These are phyloP conservation scores for Eucalyptus curtisii DNA, from an alignment of 345 rosid species.

Conservation along the genomic window DNA sequence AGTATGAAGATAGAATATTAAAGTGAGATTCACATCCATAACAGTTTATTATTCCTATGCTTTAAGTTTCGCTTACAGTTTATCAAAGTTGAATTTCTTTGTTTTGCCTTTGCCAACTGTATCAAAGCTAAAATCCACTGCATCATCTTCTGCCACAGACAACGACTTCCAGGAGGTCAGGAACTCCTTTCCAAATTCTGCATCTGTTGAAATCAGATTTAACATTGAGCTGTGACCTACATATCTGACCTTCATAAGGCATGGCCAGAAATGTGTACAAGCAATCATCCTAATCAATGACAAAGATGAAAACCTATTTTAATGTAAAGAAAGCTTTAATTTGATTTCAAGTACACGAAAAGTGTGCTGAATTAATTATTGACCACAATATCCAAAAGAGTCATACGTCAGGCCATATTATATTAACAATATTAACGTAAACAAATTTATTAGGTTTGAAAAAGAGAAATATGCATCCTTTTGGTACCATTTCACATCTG, in stretches of 20 bases:
- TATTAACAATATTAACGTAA: background rate
- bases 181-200: constrained; percentile 64
- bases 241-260: background rate
- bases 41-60: background rate
- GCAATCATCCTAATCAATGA: background rate
- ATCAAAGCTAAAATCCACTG: constrained; percentile 61
- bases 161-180: constrained; percentile 49
- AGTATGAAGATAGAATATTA: background rate
- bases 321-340: background rate
- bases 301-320: background rate
- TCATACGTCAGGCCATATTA: background rate
- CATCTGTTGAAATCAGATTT: constrained; percentile 31
- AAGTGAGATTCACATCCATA: background rate
- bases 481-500: background rate
- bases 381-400: background rate
- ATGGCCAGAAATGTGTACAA: background rate
- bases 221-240: background rate
- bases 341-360: background rate
- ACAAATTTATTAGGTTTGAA: background rate
- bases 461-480: background rate
- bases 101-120: constrained; percentile 37
- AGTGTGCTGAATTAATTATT: background rate
- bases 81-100: constrained; percentile 54
- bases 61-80: constrained; percentile 40
- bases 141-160: constrained; percentile 44